Conservation (phyloP, 768 basidiomycete genomes). For the Naganishia randhawae region DNA sequence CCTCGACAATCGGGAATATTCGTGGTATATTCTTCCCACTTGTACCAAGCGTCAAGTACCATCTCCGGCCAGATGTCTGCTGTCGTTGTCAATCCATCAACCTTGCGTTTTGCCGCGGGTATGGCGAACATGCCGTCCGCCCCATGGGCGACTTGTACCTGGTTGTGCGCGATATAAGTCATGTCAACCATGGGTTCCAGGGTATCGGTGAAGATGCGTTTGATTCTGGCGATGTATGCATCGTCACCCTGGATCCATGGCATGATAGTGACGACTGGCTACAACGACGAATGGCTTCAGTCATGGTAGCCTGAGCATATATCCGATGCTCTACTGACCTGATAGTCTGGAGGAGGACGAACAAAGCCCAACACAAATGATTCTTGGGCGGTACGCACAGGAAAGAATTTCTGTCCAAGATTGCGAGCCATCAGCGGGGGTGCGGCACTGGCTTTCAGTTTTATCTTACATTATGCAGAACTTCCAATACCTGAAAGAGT, state of each 20-base stretch:
- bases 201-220: neutral
- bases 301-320: neutral
- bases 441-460: neutral
- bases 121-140: constrained; percentile 5
- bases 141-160: constrained; percentile 1
- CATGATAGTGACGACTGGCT: constrained; percentile 9
- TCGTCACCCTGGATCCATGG: constrained; percentile 13
- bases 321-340: neutral
- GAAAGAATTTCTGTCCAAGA: constrained; percentile 2
- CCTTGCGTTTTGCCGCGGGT: neutral
- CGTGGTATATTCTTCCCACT: neutral
- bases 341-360: neutral
- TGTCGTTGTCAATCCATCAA: neutral
- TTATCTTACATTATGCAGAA: neutral
- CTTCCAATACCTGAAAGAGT: neutral
- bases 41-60: neutral
- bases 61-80: constrained; percentile 11
- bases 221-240: constrained; percentile 8
- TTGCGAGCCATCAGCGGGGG: neutral
- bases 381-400: neutral
- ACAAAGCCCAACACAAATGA: constrained; percentile 2
- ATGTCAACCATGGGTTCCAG: neutral
- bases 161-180: neutral
- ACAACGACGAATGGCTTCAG: neutral
- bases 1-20: constrained; percentile 3